Evolutionary conservation across 805 yeast genomes (phyloP), one percentile per base, ranked within the genome.

Genomic region (Candida cerambycidarum): DNA sequence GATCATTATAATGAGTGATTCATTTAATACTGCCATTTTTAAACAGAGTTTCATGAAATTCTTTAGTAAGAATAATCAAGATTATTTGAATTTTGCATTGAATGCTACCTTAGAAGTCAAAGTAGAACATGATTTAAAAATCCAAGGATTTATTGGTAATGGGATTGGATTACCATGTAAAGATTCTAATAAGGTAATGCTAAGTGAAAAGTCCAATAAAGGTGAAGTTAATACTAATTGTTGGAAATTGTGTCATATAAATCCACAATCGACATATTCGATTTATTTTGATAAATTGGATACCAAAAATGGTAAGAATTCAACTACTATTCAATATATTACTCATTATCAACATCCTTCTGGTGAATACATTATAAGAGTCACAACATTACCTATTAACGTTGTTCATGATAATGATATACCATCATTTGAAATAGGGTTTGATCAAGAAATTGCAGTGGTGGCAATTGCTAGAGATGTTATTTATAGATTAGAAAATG

Each of bases 381-480:
- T 93, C 27, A 92, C 99, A 16, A 93, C 98, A 0, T 35, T 41
- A 14, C 51, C 53, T 2, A 75, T 93, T 45, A 70, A 73, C 44
- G 73, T 80, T 59, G 61, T 74, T 46, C 74, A 79, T 44, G 76
- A 82, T 11, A 65, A 74, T 18, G 78, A 78, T 32, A 79, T 75
- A 44, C 63, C 61, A 36, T 54, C 64, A 37, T 65, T 79, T 45
- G 67, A 80, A 13, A 66, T 66, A 45, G 84, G 93, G n/a, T 93
- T 93, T 63, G 99, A 93, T 67, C 98, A 93, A 73, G 98, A 93
- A 66, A 96, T 97, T 10, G 97, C 99, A 3, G 95, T 97, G 12
- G 97, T 90, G 1, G 70, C 90, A 45, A 84, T 92, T 83, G 85
- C 97, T 1, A 77, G 98, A 60, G 56, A 92, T 42, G 90, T 96